These are phyloP conservation scores for Coemansia furcata DNA, from an alignment of 192 early-diverging fungal species.

Conservation along the genomic window DNA sequence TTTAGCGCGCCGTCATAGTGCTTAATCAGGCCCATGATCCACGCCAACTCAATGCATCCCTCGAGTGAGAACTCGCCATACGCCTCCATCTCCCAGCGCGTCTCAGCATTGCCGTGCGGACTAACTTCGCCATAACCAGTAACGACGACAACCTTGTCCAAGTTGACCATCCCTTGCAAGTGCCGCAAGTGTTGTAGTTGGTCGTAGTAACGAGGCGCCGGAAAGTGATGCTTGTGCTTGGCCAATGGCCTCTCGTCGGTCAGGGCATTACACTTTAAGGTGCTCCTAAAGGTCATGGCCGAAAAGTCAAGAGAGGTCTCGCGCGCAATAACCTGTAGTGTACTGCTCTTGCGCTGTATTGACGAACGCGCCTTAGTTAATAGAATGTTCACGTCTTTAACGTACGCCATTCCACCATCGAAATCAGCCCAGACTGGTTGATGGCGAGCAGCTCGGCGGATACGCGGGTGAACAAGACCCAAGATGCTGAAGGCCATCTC, in stretches of 20 bases:
- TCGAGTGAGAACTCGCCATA: constrained; percentile 55
- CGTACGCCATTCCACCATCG: constrained; percentile 51
- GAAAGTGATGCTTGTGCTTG: constrained; percentile 85
- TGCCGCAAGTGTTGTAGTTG: constrained; percentile 64
- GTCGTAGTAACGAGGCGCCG: constrained; percentile 61
- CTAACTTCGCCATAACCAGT: constrained; percentile 93
- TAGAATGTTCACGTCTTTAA: background rate
- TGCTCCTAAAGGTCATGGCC: too few species aligned
- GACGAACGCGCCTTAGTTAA: background rate
- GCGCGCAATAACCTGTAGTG: background rate
- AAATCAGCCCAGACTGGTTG: constrained; percentile 88
- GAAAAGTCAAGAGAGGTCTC: constrained; percentile 1
- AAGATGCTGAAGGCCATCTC: constrained; percentile 98
- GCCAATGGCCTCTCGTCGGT: constrained; percentile 45
- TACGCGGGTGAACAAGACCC: constrained; percentile 75
- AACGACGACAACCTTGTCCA: constrained; percentile 89
- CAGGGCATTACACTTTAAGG: too few species aligned
- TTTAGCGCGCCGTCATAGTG: constrained; percentile 60
- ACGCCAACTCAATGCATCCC: constrained; percentile 93
- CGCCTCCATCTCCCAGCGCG: constrained; percentile 97
- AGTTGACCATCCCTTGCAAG: constrained; percentile 75
- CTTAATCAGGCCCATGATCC: constrained; percentile 96
- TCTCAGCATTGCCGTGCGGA: constrained; percentile 84
- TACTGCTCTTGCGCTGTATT: background rate
- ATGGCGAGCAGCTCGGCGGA: constrained; percentile 64